These are phyloP conservation scores for Venturia pyrina DNA, from an alignment of 2,329 filamentous ascomycete genomes.

Conservation along the genomic window DNA sequence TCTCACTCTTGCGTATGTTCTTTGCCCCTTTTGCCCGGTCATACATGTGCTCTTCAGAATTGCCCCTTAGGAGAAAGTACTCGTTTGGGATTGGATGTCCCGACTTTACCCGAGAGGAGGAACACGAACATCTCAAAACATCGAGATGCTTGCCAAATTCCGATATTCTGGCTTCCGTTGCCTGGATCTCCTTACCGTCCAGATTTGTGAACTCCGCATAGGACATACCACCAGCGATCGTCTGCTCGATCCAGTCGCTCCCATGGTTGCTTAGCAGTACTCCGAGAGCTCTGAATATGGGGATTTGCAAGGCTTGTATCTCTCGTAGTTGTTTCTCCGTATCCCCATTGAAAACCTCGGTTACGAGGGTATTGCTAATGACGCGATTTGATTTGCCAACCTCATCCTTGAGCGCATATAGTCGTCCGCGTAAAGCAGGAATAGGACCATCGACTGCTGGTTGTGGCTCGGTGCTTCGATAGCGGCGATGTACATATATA, in stretches of 20 bases:
- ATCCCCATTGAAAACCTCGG: not conserved
- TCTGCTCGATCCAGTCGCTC: slow-evolving; percentile 5
- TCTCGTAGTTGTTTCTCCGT: not conserved
- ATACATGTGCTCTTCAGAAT: not conserved
- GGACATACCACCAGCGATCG: not conserved
- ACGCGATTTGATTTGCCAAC: not conserved
- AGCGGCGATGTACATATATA: not conserved
- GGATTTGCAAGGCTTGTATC: not conserved
- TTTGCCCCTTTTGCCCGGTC: not conserved
- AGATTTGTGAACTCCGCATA: slow-evolving; percentile 7
- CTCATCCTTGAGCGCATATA: slow-evolving; percentile 8
- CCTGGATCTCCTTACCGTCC: not conserved
- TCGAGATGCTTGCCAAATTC: not conserved
- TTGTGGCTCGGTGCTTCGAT: not conserved
- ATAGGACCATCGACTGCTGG: not conserved
- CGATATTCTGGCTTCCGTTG: not conserved
- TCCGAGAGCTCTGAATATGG: not conserved
- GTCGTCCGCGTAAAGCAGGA: not conserved
- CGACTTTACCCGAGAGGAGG: not conserved
- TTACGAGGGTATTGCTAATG: not conserved
- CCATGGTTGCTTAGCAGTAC: slow-evolving; percentile 6
- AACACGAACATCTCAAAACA: not conserved
- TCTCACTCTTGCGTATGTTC: not conserved
- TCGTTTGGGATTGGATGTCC: not conserved
- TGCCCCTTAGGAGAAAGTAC: no score